phyloP scores from a whole-genome alignment of 1,284 basidiomycete species.

The Cryptococcus sp. region DNA sequence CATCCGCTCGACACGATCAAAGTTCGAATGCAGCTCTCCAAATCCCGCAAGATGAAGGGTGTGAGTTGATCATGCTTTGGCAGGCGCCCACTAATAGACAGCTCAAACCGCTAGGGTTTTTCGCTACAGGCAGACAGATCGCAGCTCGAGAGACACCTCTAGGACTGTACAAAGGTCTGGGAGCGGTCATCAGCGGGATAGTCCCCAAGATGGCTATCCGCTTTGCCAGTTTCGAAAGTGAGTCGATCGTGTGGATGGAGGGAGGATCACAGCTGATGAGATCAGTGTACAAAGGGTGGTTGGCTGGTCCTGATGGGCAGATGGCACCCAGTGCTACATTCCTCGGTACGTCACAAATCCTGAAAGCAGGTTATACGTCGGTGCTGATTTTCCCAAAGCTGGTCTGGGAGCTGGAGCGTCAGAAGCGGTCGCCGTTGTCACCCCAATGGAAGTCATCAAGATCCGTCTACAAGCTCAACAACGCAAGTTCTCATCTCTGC shows the following conservation, averaged over 20 bases:
- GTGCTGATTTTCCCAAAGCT: slow-evolving; percentile 51
- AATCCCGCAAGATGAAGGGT: slow-evolving; percentile 66
- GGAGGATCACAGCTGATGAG: neutral
- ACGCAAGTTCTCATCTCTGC: slow-evolving; percentile 44
- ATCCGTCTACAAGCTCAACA: slow-evolving; percentile 97
- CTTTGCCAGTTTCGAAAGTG: slow-evolving; percentile 89
- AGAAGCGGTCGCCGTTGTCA: slow-evolving; percentile 90
- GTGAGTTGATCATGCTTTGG: slow-evolving; percentile 54
- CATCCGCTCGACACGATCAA: slow-evolving; percentile 89
- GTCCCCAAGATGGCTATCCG: slow-evolving; percentile 99
- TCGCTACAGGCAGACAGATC: slow-evolving; percentile 87
- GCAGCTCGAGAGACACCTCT: slow-evolving; percentile 86
- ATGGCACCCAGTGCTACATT: slow-evolving; percentile 34
- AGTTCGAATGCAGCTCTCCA: slow-evolving; percentile 95
- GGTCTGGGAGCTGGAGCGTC: slow-evolving; percentile 91
- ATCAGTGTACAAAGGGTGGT: slow-evolving; percentile 69
- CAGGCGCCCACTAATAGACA: slow-evolving; percentile 36
- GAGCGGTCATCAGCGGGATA: slow-evolving; percentile 94
- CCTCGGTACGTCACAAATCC: slow-evolving; percentile 53
- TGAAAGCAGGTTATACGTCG: neutral
- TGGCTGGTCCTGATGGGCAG: slow-evolving; percentile 51
- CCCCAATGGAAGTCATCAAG: slow-evolving; percentile 99
- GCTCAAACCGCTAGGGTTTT: slow-evolving; percentile 88
- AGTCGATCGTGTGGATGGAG: slow-evolving; percentile 12
- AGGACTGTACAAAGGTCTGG: slow-evolving; percentile 96